These are phyloP conservation scores for Malania oleifera DNA, from an alignment of 164 flowering plant species.

Conservation along the genomic window DNA sequence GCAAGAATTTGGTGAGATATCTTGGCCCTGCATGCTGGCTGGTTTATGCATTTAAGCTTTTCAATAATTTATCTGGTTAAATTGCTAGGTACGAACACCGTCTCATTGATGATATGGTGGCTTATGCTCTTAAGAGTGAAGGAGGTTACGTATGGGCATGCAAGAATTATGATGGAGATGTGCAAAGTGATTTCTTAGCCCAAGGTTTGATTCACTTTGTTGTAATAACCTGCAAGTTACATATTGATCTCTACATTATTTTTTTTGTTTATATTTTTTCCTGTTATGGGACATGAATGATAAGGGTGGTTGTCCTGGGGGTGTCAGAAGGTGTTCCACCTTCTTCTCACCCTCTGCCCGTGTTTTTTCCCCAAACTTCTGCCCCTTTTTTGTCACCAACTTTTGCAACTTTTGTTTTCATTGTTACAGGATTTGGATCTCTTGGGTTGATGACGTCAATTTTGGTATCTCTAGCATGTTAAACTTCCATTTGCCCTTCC, in stretches of 20 bases:
- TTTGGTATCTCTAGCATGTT: slow-evolving; percentile 47
- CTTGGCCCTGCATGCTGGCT: not conserved
- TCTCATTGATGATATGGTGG: slow-evolving; percentile 98
- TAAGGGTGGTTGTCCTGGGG: too few relatives aligned
- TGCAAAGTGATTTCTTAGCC: slow-evolving; percentile 97
- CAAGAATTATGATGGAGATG: slow-evolving; percentile 98
- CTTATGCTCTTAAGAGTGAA: slow-evolving; percentile 92
- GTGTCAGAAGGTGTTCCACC: too few relatives aligned
- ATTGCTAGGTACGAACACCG: slow-evolving; percentile 99
- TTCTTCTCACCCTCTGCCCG: too few relatives aligned
- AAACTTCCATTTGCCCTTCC: too few relatives aligned
- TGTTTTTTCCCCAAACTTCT: too few relatives aligned
- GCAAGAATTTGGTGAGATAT: slow-evolving; percentile 74
- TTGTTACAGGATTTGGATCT: slow-evolving; percentile 80
- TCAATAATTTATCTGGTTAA: not conserved
- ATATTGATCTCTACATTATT: too few relatives aligned
- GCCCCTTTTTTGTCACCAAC: slow-evolving; percentile 3
- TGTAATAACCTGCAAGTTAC: too few relatives aligned
- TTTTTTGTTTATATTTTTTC: too few relatives aligned
- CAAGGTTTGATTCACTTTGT: slow-evolving; percentile 52
- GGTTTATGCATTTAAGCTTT: not conserved
- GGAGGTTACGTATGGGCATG: slow-evolving; percentile 99
- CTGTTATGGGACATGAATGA: too few relatives aligned
- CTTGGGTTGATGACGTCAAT: slow-evolving; percentile 98
- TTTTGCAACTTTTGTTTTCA: slow-evolving; percentile 4